Evolutionary conservation across 805 yeast species (phyloP).

Genomic region (Candida ponderosae): DNA sequence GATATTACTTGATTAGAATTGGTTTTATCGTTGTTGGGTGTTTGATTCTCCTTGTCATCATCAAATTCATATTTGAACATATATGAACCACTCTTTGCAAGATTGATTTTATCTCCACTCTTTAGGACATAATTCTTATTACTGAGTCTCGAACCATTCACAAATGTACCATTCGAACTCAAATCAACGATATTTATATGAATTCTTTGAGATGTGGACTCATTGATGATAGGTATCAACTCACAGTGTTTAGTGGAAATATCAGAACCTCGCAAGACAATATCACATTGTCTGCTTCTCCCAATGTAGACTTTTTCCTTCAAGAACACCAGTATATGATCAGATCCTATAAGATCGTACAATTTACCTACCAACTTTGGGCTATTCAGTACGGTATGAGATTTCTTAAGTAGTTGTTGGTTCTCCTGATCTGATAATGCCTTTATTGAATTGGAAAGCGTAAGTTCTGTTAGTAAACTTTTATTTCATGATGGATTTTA

Average conservation of each 20-base stretch:
- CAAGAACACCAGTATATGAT: constrained; percentile 22
- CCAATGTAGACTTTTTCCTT: constrained; percentile 34
- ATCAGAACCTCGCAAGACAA: constrained; percentile 45
- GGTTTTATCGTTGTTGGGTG: constrained; percentile 7
- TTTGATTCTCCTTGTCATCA: constrained; percentile 11
- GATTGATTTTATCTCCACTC: constrained; percentile 56
- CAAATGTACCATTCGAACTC: constrained; percentile 56
- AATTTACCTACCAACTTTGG: not conserved
- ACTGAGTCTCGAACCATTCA: constrained; percentile 49
- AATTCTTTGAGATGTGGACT: constrained; percentile 19
- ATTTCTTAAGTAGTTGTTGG: not conserved
- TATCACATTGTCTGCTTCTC: constrained; percentile 53
- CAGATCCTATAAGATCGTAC: not conserved
- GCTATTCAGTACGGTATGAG: not conserved
- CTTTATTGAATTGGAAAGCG: too few relatives aligned
- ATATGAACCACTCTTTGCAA: constrained; percentile 47
- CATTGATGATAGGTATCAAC: constrained; percentile 33
- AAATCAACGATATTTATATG: constrained; percentile 45
- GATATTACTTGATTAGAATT: constrained; percentile 6
- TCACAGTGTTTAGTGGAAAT: constrained; percentile 62
- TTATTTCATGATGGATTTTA: too few relatives aligned
- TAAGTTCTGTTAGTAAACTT: too few relatives aligned
- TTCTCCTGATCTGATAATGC: not conserved
- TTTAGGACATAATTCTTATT: constrained; percentile 41
- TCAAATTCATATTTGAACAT: constrained; percentile 34